Evolutionary conservation across 2,329 filamentous ascomycete species (phyloP).

Genomic region (Cordyceps farinosa): DNA sequence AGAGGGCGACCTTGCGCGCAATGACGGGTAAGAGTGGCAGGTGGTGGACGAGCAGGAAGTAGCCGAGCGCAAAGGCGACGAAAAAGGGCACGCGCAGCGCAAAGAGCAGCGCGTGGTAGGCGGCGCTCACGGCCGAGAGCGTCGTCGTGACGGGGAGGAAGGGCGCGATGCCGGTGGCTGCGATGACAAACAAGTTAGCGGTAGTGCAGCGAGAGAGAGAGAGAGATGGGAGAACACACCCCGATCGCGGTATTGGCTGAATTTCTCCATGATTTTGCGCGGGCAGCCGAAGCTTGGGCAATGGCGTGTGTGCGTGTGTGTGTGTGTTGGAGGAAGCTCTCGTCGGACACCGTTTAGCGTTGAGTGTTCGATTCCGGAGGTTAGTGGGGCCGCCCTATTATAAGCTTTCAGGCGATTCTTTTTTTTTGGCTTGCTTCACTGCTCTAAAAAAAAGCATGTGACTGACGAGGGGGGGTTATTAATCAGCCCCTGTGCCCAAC

Average conservation of each 20-base stretch:
- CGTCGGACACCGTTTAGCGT: not conserved
- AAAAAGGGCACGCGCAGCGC: slow-evolving; percentile 76
- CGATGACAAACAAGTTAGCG: slow-evolving; percentile 9
- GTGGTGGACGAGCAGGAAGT: slow-evolving; percentile 80
- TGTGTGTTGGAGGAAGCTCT: not conserved
- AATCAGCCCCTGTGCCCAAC: no score
- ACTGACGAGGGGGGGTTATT: no score
- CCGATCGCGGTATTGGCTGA: slow-evolving; percentile 87
- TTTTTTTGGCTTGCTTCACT: no score
- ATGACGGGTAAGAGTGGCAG: slow-evolving; percentile 61
- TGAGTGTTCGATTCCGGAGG: slow-evolving; percentile 7
- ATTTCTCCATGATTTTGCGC: slow-evolving; percentile 73
- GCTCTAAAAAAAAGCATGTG: no score
- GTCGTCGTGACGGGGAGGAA: slow-evolving; percentile 80
- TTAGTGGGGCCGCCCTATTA: slow-evolving; percentile 1
- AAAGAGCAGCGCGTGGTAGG: slow-evolving; percentile 71
- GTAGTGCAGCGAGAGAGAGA: not conserved
- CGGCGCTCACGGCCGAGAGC: slow-evolving; percentile 57
- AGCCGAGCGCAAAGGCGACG: slow-evolving; percentile 60
- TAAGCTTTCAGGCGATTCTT: slow-evolving; percentile 6
- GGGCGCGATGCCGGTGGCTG: slow-evolving; percentile 92
- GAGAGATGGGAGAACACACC: slow-evolving; percentile 46
- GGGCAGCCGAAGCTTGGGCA: not conserved
- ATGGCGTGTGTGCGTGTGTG: not conserved
- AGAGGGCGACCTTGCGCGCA: slow-evolving; percentile 78